These are phyloP conservation scores for Asterophora parasitica DNA, from an alignment of 768 basidiomycete species.

Conservation along the genomic window DNA sequence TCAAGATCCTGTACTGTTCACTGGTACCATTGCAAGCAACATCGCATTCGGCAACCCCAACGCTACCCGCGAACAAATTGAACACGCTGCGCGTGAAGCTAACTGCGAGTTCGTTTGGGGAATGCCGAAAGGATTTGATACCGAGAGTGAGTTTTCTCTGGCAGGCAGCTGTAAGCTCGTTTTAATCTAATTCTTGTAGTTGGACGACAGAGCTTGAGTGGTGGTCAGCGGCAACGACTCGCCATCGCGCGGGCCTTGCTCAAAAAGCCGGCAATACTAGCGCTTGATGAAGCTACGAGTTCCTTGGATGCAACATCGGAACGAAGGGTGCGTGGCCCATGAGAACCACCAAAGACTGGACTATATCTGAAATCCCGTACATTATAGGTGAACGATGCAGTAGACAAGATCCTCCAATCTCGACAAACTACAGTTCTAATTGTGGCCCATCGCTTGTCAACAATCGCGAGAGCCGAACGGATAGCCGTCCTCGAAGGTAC, in stretches of 20 bases:
- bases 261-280: conserved; percentile 83
- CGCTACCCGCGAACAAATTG: conserved; percentile 78
- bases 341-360: background rate
- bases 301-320: conserved; percentile 88
- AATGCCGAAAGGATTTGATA: conserved; percentile 92
- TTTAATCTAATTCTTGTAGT: conserved; percentile 34
- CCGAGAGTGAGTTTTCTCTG: conserved; percentile 57
- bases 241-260: conserved; percentile 86
- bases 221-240: conserved; percentile 77
- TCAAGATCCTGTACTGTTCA: conserved; percentile 89
- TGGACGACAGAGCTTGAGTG: conserved; percentile 64
- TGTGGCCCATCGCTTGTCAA: conserved; percentile 86
- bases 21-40: conserved; percentile 91
- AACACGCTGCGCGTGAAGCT: conserved; percentile 82
- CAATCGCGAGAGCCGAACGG: conserved; percentile 84
- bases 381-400: conserved; percentile 76
- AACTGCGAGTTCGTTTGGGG: conserved; percentile 97
- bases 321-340: conserved; percentile 48
- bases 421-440: conserved; percentile 83
- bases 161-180: background rate
- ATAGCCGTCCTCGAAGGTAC: conserved; percentile 88
- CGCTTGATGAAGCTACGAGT: conserved; percentile 87
- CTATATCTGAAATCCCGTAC: background rate
- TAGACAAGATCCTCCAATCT: conserved; percentile 79
- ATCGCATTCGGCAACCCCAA: conserved; percentile 82